Evolutionary conservation across 2,329 filamentous ascomycete species (phyloP).

Genomic region (Lasiodiplodia hormozganensis): DNA sequence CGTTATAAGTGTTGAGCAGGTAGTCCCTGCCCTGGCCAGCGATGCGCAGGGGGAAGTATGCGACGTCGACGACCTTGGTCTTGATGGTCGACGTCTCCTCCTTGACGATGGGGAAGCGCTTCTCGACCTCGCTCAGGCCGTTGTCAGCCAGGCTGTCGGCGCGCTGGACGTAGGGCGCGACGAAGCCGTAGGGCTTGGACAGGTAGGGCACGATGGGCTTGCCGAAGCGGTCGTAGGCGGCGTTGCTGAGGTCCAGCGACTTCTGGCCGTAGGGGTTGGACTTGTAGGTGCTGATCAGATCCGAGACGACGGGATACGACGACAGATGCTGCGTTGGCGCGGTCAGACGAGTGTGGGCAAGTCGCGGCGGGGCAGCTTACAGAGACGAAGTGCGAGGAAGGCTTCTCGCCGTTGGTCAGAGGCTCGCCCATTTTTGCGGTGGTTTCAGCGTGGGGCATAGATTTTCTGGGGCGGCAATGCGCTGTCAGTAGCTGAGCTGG

Average conservation of each 20-base stretch:
- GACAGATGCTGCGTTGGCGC: constrained; percentile 71
- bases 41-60: constrained; percentile 39
- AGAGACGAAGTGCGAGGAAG: constrained; percentile 47
- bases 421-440: constrained; percentile 45
- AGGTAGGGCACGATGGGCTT: constrained; percentile 81
- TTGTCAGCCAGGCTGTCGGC: constrained; percentile 66
- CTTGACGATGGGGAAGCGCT: constrained; percentile 53
- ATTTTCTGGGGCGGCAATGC: constrained; percentile 10
- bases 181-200: constrained; percentile 77
- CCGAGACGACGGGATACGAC: constrained; percentile 82
- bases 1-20: constrained; percentile 45
- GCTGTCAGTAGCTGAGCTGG: constrained; percentile 10
- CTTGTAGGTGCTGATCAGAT: constrained; percentile 80
- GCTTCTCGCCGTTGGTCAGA: constrained; percentile 50
- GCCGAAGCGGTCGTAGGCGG: constrained; percentile 77
- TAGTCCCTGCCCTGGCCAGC: constrained; percentile 43
- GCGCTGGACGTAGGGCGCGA: constrained; percentile 83
- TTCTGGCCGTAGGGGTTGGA: constrained; percentile 82
- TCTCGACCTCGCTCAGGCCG: constrained; percentile 46
- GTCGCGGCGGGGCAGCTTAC: constrained; percentile 38
- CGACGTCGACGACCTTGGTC: constrained; percentile 38
- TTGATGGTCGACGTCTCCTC: constrained; percentile 55
- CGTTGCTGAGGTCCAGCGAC: constrained; percentile 76
- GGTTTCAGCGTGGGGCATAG: constrained; percentile 31
- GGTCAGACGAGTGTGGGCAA: constrained; percentile 14